Evolutionary conservation across 2,329 filamentous ascomycete species (phyloP), one percentile per base, ranked within the genome.

Genomic region (Biscogniauxia marginata): DNA sequence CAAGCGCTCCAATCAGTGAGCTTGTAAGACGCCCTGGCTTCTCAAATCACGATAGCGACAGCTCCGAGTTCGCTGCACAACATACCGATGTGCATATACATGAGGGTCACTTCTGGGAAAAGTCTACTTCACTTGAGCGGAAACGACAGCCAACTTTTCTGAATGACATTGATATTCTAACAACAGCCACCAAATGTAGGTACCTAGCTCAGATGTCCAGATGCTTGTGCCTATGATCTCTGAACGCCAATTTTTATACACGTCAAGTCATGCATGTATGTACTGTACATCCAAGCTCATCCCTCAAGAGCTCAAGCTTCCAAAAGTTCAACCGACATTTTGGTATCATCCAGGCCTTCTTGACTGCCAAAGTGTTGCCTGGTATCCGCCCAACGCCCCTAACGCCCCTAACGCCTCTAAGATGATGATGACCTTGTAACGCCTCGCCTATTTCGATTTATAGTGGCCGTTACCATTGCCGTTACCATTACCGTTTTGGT

Each of bases 401-500:
- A 67, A 67, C 60, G 58, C 67, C 65, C 19, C 39, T 16, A 69
- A 70, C 65, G 63, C 67, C 67, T 53, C 50, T 54, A 50, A 30
- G 50, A 53, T 57, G 23, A 46, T 20, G 24, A 43, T 59, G n/a
- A 43, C 25, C 11, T 50, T 23, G 24, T 19, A 11, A 19, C 21
- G 48, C 20, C n/a, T 18, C 46, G 25, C 53, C 52, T 64, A 62
- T 54, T 62, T 58, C 9, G 57, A 57, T 39, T 63, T 65, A 30
- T 21, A 43, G 48, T 60, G 54, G 13, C 30, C 30, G n/a, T 39
- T 39, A n/a, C 30, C 56, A 51, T 70, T 55, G 52, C 65, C 67
- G 51, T 76, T 67, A 9, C 65, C 68, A 53, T 73, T 70, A 59
- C 65, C 69, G 54, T 73, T 72, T 59, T 83, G 74, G 34, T 75